phyloP scores from a whole-genome alignment of 2,329 filamentous ascomycete genomes.

The Venturia aucupariae region DNA sequence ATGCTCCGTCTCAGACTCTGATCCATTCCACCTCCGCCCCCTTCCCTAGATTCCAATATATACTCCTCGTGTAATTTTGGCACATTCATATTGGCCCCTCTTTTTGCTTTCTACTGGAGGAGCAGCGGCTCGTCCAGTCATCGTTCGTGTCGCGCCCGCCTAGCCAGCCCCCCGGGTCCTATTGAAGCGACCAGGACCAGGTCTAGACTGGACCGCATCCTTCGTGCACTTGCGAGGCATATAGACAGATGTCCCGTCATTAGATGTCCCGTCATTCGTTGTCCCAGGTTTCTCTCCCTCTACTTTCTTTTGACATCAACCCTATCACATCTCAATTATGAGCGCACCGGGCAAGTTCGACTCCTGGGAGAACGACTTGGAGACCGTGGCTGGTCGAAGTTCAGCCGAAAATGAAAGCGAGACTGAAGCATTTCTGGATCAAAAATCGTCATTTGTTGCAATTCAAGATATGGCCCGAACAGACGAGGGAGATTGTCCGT shows the following conservation, averaged over 20 bases:
- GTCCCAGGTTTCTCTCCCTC: neutral
- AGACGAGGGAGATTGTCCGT: neutral
- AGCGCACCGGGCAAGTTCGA: neutral
- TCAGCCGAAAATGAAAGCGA: constrained; percentile 5
- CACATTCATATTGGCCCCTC: neutral
- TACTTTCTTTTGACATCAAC: neutral
- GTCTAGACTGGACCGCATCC: neutral
- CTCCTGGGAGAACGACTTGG: constrained; percentile 7
- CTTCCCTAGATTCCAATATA: neutral
- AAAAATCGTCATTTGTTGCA: constrained; percentile 5
- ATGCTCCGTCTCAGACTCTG: neutral
- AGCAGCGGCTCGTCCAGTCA: neutral
- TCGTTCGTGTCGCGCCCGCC: neutral
- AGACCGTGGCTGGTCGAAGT: constrained; percentile 3
- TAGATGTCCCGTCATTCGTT: neutral
- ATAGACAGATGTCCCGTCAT: neutral
- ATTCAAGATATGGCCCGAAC: neutral
- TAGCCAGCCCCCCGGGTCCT: neutral
- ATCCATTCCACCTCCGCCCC: neutral
- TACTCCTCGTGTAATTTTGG: neutral
- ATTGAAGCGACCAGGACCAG: neutral
- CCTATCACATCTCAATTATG: neutral
- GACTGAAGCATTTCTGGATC: constrained; percentile 2
- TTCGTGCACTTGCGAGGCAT: neutral
- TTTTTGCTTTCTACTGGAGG: neutral